phyloP scores from a whole-genome alignment of 805 yeast species.

The Kregervanrija pseudodelftensis region DNA sequence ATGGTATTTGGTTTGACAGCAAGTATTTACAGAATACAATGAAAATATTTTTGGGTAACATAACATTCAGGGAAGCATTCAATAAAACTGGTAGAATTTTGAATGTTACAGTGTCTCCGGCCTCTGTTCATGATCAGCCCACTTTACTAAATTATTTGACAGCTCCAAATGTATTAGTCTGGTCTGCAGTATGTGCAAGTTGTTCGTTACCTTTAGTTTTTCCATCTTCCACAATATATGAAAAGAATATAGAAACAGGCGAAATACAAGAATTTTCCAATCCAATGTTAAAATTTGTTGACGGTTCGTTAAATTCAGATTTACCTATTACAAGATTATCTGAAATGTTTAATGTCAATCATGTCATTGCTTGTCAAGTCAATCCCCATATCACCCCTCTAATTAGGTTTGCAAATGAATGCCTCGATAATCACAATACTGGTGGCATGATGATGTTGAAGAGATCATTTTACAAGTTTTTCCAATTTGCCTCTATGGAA shows the following conservation, averaged over 20 bases:
- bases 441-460: slow-evolving; percentile 51
- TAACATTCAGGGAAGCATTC: slow-evolving; percentile 91
- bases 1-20: slow-evolving; percentile 87
- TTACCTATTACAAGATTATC: slow-evolving; percentile 83
- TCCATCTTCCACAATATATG: slow-evolving; percentile 78
- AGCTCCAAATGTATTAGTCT: slow-evolving; percentile 71
- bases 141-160: slow-evolving; percentile 71
- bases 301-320: slow-evolving; percentile 94
- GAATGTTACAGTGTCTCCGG: slow-evolving; percentile 90
- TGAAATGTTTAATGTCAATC: slow-evolving; percentile 97
- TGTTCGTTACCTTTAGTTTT: slow-evolving; percentile 92
- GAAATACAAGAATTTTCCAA: slow-evolving; percentile 77
- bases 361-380: slow-evolving; percentile 95
- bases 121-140: slow-evolving; percentile 87
- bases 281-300: slow-evolving; percentile 72
- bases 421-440: slow-evolving; percentile 28
- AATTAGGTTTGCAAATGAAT: slow-evolving; percentile 57
- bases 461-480: slow-evolving; percentile 43
- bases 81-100: slow-evolving; percentile 90
- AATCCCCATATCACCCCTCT: slow-evolving; percentile 95
- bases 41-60: slow-evolving; percentile 73
- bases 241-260: slow-evolving; percentile 70
- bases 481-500: slow-evolving; percentile 57
- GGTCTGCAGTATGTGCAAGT: slow-evolving; percentile 91
- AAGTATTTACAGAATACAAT: slow-evolving; percentile 64